Conservation (phyloP, 1,139 yeast genomes). For the Torulaspora pretoriensis region DNA sequence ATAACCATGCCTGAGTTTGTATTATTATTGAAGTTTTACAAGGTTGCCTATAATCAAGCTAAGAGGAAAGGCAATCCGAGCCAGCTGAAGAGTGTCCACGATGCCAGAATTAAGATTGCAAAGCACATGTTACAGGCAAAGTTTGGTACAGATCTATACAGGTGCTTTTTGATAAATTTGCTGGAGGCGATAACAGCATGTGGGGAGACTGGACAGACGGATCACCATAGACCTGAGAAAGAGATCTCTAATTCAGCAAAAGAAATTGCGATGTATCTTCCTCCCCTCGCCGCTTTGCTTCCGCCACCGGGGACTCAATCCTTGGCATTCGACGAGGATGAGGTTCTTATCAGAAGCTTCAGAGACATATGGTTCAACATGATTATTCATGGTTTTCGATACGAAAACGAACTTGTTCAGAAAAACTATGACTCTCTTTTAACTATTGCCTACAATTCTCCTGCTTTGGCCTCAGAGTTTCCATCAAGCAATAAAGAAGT, state of each 20-base stretch:
- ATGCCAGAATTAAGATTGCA: slow-evolving; percentile 54
- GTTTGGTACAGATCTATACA: slow-evolving; percentile 46
- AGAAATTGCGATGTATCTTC: slow-evolving; percentile 63
- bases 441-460: slow-evolving; percentile 80
- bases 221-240: slow-evolving; percentile 75
- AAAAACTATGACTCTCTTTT: slow-evolving; percentile 48
- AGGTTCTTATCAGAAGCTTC: slow-evolving; percentile 45
- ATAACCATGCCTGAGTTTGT: slow-evolving; percentile 52
- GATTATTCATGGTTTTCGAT: slow-evolving; percentile 84
- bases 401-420: slow-evolving; percentile 53
- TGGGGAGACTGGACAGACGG: slow-evolving; percentile 78
- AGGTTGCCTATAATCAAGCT: slow-evolving; percentile 38
- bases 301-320: slow-evolving; percentile 53
- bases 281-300: slow-evolving; percentile 70
- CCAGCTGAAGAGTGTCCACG: slow-evolving; percentile 41
- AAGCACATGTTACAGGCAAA: slow-evolving; percentile 40
- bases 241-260: slow-evolving; percentile 76
- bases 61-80: slow-evolving; percentile 36
- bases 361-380: slow-evolving; percentile 92
- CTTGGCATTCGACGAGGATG: slow-evolving; percentile 36
- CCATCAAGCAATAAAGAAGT: slow-evolving; percentile 88
- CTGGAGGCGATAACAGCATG: slow-evolving; percentile 64
- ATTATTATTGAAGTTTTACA: slow-evolving; percentile 47
- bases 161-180: slow-evolving; percentile 59
- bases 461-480: slow-evolving; percentile 85